A percentile compares a stretch with the other conserved stretches of the same genome.
These are phyloP conservation scores for Stereum hirsutum DNA, from an alignment of 1,284 basidiomycete genomes.

Conservation along the genomic window DNA sequence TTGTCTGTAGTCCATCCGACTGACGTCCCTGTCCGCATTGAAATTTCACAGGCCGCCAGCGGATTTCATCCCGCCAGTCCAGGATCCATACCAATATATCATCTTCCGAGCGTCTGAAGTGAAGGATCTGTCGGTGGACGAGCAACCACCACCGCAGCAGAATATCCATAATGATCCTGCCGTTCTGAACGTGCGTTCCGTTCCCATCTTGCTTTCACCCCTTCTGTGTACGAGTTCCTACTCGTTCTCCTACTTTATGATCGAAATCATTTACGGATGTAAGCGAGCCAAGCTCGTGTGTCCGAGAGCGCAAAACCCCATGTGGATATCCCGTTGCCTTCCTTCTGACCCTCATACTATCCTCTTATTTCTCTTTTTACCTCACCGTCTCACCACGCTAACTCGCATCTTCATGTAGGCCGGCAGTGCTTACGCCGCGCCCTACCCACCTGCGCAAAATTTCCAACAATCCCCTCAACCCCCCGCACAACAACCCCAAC, in stretches of 20 bases:
- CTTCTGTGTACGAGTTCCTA: constrained; percentile 1
- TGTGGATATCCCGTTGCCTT: constrained; percentile 57
- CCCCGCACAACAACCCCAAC: constrained; percentile 17
- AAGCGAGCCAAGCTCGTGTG: constrained; percentile 27
- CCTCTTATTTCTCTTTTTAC: constrained; percentile 3
- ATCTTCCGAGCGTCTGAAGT: constrained; percentile 80
- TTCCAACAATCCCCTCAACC: constrained; percentile 7
- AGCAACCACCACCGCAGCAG: constrained; percentile 42
- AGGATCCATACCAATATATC: constrained; percentile 74
- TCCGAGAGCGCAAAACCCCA: constrained; percentile 46
- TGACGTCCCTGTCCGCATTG: constrained; percentile 14
- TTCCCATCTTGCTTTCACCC: constrained; percentile 8
- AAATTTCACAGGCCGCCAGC: constrained; percentile 53
- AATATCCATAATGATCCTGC: constrained; percentile 74
- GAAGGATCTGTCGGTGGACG: constrained; percentile 72
- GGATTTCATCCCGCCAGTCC: constrained; percentile 69
- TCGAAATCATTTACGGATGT: constrained; percentile 46
- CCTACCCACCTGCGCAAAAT: too few relatives aligned
- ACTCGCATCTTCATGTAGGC: constrained; percentile 21
- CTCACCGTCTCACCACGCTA: constrained; percentile 1
- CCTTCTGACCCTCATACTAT: too few relatives aligned
- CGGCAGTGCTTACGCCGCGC: constrained; percentile 16
- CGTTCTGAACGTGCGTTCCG: constrained; percentile 55
- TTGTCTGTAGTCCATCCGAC: too few relatives aligned
- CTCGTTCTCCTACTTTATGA: constrained; percentile 17